phyloP scores from a whole-genome alignment of 129 eudicot genomes.

The Lonicera japonica region DNA sequence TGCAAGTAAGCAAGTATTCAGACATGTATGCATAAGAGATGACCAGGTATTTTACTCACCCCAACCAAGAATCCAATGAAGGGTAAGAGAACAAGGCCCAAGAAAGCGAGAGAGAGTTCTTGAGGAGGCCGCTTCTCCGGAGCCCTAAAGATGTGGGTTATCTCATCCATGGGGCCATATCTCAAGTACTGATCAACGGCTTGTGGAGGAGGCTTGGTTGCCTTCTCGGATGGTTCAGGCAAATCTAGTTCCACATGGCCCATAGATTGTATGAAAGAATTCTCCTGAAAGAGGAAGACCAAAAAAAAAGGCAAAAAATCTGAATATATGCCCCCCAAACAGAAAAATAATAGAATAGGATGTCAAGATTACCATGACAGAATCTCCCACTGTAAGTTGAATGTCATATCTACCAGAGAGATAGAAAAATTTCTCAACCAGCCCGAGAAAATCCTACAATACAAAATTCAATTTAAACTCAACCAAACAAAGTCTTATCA shows the following conservation, averaged over 20 bases:
- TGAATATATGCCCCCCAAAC: background rate
- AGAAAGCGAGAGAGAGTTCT: conserved; percentile 74
- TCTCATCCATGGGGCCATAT: conserved; percentile 87
- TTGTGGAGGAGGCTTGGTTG: conserved; percentile 73
- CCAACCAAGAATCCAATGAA: conserved; percentile 76
- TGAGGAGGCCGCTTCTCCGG: conserved; percentile 89
- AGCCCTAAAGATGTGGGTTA: conserved; percentile 69
- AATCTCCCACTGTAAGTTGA: conserved; percentile 83
- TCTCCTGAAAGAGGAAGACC: conserved; percentile 51
- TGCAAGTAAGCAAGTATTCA: background rate
- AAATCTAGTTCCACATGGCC: conserved; percentile 73
- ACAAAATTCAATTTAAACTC: conserved; percentile 1
- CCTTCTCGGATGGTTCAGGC: conserved; percentile 85
- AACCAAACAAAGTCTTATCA: conserved; percentile 1
- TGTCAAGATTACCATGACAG: conserved; percentile 61
- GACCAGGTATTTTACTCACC: conserved; percentile 37
- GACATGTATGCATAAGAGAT: background rate
- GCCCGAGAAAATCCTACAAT: conserved; percentile 91
- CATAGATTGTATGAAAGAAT: conserved; percentile 64
- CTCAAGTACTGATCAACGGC: conserved; percentile 50
- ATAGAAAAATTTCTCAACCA: conserved; percentile 80
- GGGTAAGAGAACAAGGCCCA: conserved; percentile 70
- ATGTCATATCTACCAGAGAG: conserved; percentile 81
- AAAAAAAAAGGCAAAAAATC: conserved; percentile 7
- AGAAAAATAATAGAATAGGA: background rate